Base-by-base conservation (phyloP, 1,284 basidiomycete species). In the Dichomitus squalens region DNA sequence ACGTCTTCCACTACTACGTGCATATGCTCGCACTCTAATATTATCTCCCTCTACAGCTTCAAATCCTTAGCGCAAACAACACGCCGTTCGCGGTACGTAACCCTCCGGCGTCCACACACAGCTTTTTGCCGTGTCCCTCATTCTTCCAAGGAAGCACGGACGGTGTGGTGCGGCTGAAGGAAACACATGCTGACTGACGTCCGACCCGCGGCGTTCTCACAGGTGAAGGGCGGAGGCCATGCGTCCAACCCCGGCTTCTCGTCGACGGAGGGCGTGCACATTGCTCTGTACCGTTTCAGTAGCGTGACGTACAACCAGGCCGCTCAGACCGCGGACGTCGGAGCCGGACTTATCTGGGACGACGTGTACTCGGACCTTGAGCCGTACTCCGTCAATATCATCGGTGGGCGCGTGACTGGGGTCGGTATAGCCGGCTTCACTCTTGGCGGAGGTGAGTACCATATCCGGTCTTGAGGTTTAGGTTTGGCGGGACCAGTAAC, bases 211-310 rank as follows among this genome's bases (percentile, higher is more conserved):
- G 41, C 9, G 7, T 47, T 47, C 44, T 34, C 14, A 9, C 52
- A 80, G 75, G 72, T 83, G 57, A 82, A 82, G 64, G 75, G 79
- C 7, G 83, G 78, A 20, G 82, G 81, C 0, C 81, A 83, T 64
- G 62, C 76, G 0, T 68, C 73, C 7, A 82, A 80, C 61, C 73
- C 73, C 1, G 76, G 76, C 3, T 82, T 80, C 67, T 82, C 79
- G 18, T 84, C 82, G 0, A 82, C 81, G 2, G 61, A 68, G 0
- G 82, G 83, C 18, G 75, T 85, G 9, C 82, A 83, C 34, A 82
- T 85, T 61, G 69, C 75, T 7, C 75, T 85, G 72, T 64, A 64
- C 50, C 73, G 75, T 4, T 79, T 85, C 67, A 73, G 71, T 41
- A 64, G 76, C 16, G 73, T 81, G 21, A 63, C 46, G 0, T 76